phyloP scores from a whole-genome alignment of 2,329 filamentous ascomycete species.

The Grosmannia clavigera region DNA sequence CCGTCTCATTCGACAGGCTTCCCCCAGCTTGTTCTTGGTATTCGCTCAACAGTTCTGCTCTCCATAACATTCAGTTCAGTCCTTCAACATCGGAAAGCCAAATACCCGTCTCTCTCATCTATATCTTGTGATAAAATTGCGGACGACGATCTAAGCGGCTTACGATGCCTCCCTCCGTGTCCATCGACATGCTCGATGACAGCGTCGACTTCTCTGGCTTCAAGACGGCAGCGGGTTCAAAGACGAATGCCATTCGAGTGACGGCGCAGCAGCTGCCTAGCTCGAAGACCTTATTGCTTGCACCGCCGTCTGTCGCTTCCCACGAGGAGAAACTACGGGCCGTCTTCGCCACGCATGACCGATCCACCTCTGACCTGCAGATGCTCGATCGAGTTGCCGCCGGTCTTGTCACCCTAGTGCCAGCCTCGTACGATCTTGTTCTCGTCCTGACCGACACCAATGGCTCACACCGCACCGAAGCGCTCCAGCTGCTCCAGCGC shows the following conservation, averaged over 20 bases:
- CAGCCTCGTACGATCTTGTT: slow-evolving; percentile 69
- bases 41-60: background rate
- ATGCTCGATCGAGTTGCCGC: slow-evolving; percentile 91
- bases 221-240: background rate
- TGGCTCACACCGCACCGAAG: slow-evolving; percentile 45
- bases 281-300: slow-evolving; percentile 35
- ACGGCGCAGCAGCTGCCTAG: background rate
- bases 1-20: slow-evolving; percentile 7
- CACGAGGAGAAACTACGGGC: slow-evolving; percentile 66
- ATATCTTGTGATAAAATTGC: background rate
- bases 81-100: background rate
- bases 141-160: background rate
- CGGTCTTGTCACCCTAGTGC: slow-evolving; percentile 65
- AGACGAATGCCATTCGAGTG: background rate
- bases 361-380: slow-evolving; percentile 72
- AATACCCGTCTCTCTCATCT: background rate
- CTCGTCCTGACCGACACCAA: slow-evolving; percentile 73
- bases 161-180: slow-evolving; percentile 11
- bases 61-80: background rate
- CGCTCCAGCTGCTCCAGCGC: slow-evolving; percentile 47
- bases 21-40: background rate
- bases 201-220: slow-evolving; percentile 8
- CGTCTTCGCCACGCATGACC: slow-evolving; percentile 62
- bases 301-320: slow-evolving; percentile 78
- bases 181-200: slow-evolving; percentile 12